These are phyloP conservation scores for Ogataea thermomethanolica DNA, from an alignment of 805 yeast species.

Conservation along the genomic window DNA sequence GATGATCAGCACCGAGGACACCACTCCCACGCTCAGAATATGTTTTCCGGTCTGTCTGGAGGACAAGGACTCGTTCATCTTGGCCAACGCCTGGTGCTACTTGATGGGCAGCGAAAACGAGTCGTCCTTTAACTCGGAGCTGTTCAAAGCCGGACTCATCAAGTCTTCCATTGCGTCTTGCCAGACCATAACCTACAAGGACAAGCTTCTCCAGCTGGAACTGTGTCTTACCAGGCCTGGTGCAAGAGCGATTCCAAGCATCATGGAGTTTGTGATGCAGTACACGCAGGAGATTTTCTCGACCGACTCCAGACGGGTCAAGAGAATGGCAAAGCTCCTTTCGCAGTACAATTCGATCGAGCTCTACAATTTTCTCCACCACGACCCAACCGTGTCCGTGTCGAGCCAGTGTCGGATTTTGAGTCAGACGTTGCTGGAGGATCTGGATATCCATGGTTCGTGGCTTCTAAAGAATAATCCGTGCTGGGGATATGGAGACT, in stretches of 20 bases:
- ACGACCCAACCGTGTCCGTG: slow-evolving; percentile 35
- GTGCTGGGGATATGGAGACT: slow-evolving; percentile 26
- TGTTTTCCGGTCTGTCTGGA: slow-evolving; percentile 33
- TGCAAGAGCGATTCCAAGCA: slow-evolving; percentile 29
- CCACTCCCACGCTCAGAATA: slow-evolving; percentile 40
- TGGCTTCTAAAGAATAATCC: slow-evolving; percentile 45
- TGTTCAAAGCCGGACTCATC: slow-evolving; percentile 36
- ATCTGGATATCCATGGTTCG: slow-evolving; percentile 30
- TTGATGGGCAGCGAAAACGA: slow-evolving; percentile 61
- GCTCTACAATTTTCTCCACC: slow-evolving; percentile 42
- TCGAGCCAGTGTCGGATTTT: slow-evolving; percentile 47
- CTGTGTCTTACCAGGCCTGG: slow-evolving; percentile 48
- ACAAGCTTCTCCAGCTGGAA: slow-evolving; percentile 42
- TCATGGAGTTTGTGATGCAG: slow-evolving; percentile 36
- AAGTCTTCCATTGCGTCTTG: slow-evolving; percentile 40
- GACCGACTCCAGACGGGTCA: slow-evolving; percentile 7
- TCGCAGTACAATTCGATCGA: slow-evolving; percentile 48
- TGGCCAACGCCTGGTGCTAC: slow-evolving; percentile 48
- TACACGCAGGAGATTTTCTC: slow-evolving; percentile 26
- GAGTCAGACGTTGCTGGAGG: slow-evolving; percentile 38
- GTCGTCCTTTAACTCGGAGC: slow-evolving; percentile 44
- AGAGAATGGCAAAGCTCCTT: slow-evolving; percentile 38
- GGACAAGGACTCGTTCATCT: slow-evolving; percentile 27
- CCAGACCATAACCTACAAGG: slow-evolving; percentile 17
- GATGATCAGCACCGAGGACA: slow-evolving; percentile 33